Base-by-base conservation (phyloP, 345 rosid genomes). In the Rhizophora apiculata region DNA sequence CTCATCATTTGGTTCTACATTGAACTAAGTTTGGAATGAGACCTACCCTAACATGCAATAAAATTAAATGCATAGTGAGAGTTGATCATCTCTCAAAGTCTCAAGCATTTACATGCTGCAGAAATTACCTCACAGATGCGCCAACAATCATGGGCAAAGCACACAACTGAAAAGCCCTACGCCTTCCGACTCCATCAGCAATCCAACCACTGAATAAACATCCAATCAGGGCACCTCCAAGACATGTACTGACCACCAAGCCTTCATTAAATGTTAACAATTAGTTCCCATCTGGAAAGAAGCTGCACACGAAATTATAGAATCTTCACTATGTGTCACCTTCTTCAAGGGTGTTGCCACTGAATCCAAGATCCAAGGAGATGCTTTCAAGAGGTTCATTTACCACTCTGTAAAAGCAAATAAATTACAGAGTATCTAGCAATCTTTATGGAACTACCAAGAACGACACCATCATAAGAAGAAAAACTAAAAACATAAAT, bases 371-470 rank as follows among this genome's bases (percentile, higher is more conserved):
- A 69, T 95, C 99, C 53, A 73, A 67, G 37, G 99, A 85, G 70
- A 95, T 92, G 74, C 85, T 92, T 78, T 92, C 94, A 75, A 95
- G 98, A 4, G 99, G 98, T 77, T 92, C 99, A 70, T 95, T 95
- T 21, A 92, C 99, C 55, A 95, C 98, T 60, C 99, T 95, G 84
- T 51, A 51, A 63, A 27, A 54, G 31, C 0, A 46, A 46, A 64
- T 62, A 57, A 48, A 71, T 5, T 10, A 26, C 60, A 67, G 63
- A 65, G 53, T 36, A 68, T 52, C 59, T 70, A n/a, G 36, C 26
- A 49, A 67, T 27, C 37, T 48, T 36, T 21, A 26, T 62, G 29
- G 27, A 62, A 49, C 2, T 3, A 56, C 26, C 29, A 71, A 48
- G 6, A 68, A 59, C 0, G 37, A 27, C 1, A 57, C 59, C 6